Conservation (phyloP, 306 rosid genomes). For the Cicer judaicum region DNA sequence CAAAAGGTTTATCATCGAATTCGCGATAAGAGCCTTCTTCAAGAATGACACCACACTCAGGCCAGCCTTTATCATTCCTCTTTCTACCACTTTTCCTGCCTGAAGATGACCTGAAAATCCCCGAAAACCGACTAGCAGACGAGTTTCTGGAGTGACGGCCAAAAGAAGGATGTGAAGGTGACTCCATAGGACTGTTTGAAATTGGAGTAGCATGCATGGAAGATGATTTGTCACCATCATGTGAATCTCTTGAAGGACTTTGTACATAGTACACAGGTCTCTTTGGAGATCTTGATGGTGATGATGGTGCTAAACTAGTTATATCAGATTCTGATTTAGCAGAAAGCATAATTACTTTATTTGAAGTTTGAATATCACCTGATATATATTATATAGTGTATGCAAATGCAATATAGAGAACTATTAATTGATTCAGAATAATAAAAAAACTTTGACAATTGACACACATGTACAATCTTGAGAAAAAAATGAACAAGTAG, state of each 20-base stretch:
- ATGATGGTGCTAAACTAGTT: conserved; percentile 87
- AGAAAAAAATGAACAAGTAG: conserved; percentile 8
- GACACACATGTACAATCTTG: too few species aligned
- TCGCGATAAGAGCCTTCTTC: conserved; percentile 93
- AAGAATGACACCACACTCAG: conserved; percentile 90
- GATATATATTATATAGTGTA: background rate
- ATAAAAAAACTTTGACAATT: too few species aligned
- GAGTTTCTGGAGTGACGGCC: conserved; percentile 97
- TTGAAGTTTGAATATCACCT: background rate
- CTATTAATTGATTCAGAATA: too few species aligned
- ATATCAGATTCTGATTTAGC: conserved; percentile 89
- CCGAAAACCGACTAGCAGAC: conserved; percentile 81
- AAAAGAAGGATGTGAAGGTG: conserved; percentile 92
- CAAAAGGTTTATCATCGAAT: conserved; percentile 57
- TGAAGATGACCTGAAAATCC: conserved; percentile 88
- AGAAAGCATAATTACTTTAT: conserved; percentile 52
- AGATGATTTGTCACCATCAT: conserved; percentile 92
- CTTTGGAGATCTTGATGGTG: conserved; percentile 96
- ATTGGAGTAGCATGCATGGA: conserved; percentile 89
- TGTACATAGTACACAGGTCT: conserved; percentile 79
- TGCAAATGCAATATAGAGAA: background rate
- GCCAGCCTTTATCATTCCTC: conserved; percentile 94
- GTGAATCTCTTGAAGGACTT: conserved; percentile 93
- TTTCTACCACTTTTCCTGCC: conserved; percentile 74
- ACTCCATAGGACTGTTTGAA: conserved; percentile 92